These are phyloP conservation scores for Leccinum cinnamomeum DNA, from an alignment of 1,284 basidiomycete genomes.

Conservation along the genomic window DNA sequence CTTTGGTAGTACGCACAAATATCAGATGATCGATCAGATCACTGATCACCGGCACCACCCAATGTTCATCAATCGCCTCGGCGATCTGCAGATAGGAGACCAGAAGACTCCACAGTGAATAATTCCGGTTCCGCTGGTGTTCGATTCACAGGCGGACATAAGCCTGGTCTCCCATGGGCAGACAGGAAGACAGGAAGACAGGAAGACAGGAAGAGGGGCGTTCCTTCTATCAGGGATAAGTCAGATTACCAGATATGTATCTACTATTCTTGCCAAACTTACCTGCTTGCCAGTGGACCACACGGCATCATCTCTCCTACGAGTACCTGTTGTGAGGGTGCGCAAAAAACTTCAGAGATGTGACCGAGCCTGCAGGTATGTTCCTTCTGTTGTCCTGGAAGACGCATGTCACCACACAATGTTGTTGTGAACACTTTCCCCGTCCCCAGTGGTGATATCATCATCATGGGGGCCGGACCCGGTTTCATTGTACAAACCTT, in stretches of 20 bases:
- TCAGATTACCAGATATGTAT: neutral
- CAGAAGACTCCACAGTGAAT: neutral
- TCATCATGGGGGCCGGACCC: neutral
- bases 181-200: too few species aligned
- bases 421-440: neutral
- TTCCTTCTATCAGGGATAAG: too few species aligned
- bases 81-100: neutral
- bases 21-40: neutral
- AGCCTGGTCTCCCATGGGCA: too few species aligned
- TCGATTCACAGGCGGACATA: neutral
- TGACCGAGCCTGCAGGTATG: neutral
- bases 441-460: neutral
- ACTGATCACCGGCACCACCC: too few species aligned
- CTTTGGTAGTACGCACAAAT: conserved; percentile 1
- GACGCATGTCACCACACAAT: neutral
- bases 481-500: neutral
- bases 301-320: neutral
- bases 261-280: neutral
- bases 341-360: neutral
- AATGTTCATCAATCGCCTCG: neutral
- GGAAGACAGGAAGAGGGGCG: too few species aligned
- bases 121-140: neutral
- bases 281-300: neutral
- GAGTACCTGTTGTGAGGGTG: neutral
- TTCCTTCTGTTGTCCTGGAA: neutral